phyloP scores from a whole-genome alignment of 192 early-diverging fungal genomes.

The Obelidium mucronatum region DNA sequence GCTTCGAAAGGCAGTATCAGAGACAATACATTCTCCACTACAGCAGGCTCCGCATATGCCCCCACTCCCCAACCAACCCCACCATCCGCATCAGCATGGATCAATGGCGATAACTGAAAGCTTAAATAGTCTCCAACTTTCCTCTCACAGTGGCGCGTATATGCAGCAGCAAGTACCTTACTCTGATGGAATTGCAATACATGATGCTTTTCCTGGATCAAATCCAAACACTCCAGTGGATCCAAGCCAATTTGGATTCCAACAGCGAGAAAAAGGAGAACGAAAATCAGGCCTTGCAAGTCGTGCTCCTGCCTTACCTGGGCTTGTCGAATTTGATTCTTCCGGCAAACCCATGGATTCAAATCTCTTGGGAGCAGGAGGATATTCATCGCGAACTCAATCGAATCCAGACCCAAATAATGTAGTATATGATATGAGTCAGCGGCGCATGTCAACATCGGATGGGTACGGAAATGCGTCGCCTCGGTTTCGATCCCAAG shows the following conservation, averaged over 20 bases:
- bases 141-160: too few species aligned
- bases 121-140: not conserved
- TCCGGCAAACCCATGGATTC: too few species aligned
- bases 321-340: conserved; percentile 45
- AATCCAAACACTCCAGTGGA: not conserved
- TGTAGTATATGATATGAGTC: not conserved
- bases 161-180: too few species aligned
- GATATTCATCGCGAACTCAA: not conserved
- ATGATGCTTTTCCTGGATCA: too few species aligned
- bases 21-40: conserved; percentile 4
- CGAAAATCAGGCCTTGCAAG: conserved; percentile 38
- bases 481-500: not conserved
- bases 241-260: not conserved
- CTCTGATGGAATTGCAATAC: too few species aligned
- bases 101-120: not conserved
- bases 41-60: not conserved
- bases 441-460: not conserved
- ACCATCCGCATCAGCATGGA: not conserved
- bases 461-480: not conserved
- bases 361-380: too few species aligned
- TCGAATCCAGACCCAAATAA: not conserved
- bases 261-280: conserved; percentile 49
- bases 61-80: too few species aligned
- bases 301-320: conserved; percentile 39
- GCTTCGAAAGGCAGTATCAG: conserved; percentile 42